Evolutionary conservation across 768 basidiomycete genomes (phyloP), one percentile per base, ranked within the genome.

Genomic region (Lactifluus hygrophoroides): DNA sequence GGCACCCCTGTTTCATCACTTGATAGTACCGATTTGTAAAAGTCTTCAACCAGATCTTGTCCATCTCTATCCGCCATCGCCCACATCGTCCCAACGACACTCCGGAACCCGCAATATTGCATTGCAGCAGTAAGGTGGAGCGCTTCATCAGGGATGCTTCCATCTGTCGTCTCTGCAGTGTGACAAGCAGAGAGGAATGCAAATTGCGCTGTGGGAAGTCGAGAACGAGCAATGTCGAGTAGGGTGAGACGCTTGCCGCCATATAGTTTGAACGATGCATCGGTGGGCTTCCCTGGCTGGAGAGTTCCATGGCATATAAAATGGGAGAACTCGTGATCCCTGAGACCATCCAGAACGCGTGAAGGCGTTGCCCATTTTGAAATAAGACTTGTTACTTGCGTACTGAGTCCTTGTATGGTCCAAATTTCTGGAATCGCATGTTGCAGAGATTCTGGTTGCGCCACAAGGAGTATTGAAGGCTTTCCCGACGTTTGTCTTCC

Each of bases 41-140:
- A 46, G 17, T 8, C 30, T 48, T 42, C 40, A 21, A 10, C 40
- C 9, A 42, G 19, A 48, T 19, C n/a, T n/a, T n/a, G 17, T 21
- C 47, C 30, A 34, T 48, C 42, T 6, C 6, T 8, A 4, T 53
- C 10, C 0, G 30, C 44, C 48, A 47, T 42, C 11, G 27, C 49
- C 46, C 59, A 51, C 44, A 37, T 46, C 13, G 49, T 50, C 16
- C 44, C 49, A n/a, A 53, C 49, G 3, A 51, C 43, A n/a, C 43
- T 58, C 17, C 44, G 51, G 30, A 52, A 58, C 5, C 49, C 49
- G n/a, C 51, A 51, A 21, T 57, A 45, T 30, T 60, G 59, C 44
- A 63, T 47, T 5, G 54, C 62, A 5, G 60, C 60, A 0, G 60
- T 54, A 25, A 61, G 62, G 28, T 57, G 54, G 5, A 61, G 40